Percentiles rank a stretch among this genome's conserved stretches.
phyloP scores from a whole-genome alignment of 164 flowering plant genomes.

The Aristolochia contorta region DNA sequence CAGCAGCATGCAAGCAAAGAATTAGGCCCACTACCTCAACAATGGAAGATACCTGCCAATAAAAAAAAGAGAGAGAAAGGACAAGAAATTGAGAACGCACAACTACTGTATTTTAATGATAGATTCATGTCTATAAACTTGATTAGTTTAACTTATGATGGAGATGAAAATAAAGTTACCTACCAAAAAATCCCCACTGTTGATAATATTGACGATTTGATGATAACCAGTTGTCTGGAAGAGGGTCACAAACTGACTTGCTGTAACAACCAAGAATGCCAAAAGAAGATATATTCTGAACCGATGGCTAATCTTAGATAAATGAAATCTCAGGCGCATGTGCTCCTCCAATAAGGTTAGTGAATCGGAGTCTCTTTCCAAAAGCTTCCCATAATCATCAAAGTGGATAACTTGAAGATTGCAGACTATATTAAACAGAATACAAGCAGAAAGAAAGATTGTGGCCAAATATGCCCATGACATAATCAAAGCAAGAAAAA shows the following conservation, averaged over 20 bases:
- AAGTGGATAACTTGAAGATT: slow-evolving; percentile 83
- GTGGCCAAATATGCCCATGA: slow-evolving; percentile 70
- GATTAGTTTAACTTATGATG: no score
- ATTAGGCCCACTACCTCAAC: slow-evolving; percentile 72
- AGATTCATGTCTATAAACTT: no score
- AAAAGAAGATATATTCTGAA: slow-evolving; percentile 76
- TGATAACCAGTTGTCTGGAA: slow-evolving; percentile 54
- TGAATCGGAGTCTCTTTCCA: slow-evolving; percentile 59
- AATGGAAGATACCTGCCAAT: slow-evolving; percentile 46
- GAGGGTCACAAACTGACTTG: slow-evolving; percentile 58
- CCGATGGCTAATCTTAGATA: slow-evolving; percentile 91
- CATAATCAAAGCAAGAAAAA: slow-evolving; percentile 36
- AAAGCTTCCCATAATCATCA: slow-evolving; percentile 63
- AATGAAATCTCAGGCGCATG: slow-evolving; percentile 47
- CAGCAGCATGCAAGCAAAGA: slow-evolving; percentile 70
- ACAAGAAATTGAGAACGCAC: no score
- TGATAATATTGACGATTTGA: slow-evolving; percentile 47
- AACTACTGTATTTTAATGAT: no score
- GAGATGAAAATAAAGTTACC: slow-evolving; percentile 10
- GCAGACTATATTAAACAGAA: slow-evolving; percentile 76
- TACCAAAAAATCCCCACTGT: slow-evolving; percentile 53
- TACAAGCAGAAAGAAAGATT: slow-evolving; percentile 54
- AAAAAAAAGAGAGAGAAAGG: neutral
- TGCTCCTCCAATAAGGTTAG: slow-evolving; percentile 55
- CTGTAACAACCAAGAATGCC: slow-evolving; percentile 58